A percentile compares a stretch with the other conserved stretches of the same genome.
phyloP scores from a whole-genome alignment of 2,329 filamentous ascomycete species.

The Cercospora sp. region DNA sequence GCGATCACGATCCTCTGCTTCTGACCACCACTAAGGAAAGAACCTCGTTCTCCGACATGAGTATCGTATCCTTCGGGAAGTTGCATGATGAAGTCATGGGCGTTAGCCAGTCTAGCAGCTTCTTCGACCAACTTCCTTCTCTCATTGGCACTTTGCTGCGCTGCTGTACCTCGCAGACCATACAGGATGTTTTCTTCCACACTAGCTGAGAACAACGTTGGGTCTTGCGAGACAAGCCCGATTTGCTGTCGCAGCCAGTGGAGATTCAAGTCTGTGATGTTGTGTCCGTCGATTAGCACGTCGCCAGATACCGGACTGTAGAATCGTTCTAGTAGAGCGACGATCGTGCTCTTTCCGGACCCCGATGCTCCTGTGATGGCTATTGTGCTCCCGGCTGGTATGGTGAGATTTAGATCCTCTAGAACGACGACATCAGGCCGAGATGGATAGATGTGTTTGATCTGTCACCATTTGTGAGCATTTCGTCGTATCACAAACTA shows the following conservation, averaged over 20 bases:
- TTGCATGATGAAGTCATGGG: slow-evolving; percentile 54
- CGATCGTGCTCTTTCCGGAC: slow-evolving; percentile 50
- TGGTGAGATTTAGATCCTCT: slow-evolving; percentile 72
- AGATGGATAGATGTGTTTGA: slow-evolving; percentile 94
- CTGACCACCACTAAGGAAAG: slow-evolving; percentile 55
- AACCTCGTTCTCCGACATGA: slow-evolving; percentile 50
- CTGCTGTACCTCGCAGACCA: slow-evolving; percentile 43
- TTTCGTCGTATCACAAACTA: not conserved
- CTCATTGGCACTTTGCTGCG: slow-evolving; percentile 45
- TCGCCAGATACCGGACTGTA: slow-evolving; percentile 45
- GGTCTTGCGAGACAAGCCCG: slow-evolving; percentile 50
- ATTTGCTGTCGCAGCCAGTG: slow-evolving; percentile 44
- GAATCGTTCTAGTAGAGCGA: slow-evolving; percentile 50
- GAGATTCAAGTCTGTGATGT: slow-evolving; percentile 51
- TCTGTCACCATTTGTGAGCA: slow-evolving; percentile 33
- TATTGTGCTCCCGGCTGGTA: slow-evolving; percentile 75
- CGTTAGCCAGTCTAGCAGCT: slow-evolving; percentile 54
- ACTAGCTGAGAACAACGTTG: slow-evolving; percentile 48
- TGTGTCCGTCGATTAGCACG: slow-evolving; percentile 54
- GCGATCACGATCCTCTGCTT: slow-evolving; percentile 58
- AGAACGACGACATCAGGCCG: slow-evolving; percentile 87
- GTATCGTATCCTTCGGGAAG: slow-evolving; percentile 55
- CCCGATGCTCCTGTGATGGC: slow-evolving; percentile 53
- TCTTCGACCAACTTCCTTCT: slow-evolving; percentile 40
- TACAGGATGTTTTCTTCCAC: slow-evolving; percentile 56